These are phyloP conservation scores for Seminavis robusta DNA, from an alignment of 108 stramenopile species.

Conservation along the genomic window DNA sequence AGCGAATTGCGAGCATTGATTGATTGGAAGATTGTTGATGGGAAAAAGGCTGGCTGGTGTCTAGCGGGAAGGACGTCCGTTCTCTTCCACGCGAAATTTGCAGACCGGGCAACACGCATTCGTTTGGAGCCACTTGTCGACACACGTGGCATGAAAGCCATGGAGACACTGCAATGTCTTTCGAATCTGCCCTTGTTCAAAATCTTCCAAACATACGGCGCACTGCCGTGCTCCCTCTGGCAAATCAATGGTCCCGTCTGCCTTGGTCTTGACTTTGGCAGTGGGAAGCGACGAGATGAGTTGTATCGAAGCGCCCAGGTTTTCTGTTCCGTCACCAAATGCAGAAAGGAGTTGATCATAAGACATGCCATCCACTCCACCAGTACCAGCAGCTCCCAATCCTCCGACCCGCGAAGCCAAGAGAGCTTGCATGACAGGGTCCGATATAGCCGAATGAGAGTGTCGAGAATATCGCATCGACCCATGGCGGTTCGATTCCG, in stretches of 20 bases:
- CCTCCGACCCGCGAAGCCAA: too few relatives aligned
- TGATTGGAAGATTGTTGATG: too few relatives aligned
- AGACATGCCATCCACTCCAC: conserved; percentile 31
- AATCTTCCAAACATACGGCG: conserved; percentile 84
- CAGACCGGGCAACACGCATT: conserved; percentile 77
- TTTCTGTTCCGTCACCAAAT: conserved; percentile 72
- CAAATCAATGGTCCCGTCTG: conserved; percentile 29
- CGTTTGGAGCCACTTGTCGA: conserved; percentile 76
- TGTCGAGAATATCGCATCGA: not conserved
- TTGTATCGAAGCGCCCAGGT: conserved; percentile 41
- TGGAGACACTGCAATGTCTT: conserved; percentile 82
- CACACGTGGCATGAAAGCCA: conserved; percentile 81
- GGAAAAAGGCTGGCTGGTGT: too few relatives aligned
- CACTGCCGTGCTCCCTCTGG: conserved; percentile 64
- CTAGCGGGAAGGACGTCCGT: too few relatives aligned
- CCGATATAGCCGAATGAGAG: not conserved
- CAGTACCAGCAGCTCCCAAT: not conserved
- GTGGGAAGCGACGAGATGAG: conserved; percentile 50
- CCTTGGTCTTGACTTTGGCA: conserved; percentile 16
- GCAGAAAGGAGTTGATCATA: conserved; percentile 55
- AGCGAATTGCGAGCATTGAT: too few relatives aligned
- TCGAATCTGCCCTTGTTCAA: conserved; percentile 59
- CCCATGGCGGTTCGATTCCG: not conserved
- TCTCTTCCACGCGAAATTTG: too few relatives aligned
- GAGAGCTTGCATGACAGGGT: too few relatives aligned